Conservation (phyloP, 1,284 basidiomycete species). For the Sanguinoderma infundibulare region DNA sequence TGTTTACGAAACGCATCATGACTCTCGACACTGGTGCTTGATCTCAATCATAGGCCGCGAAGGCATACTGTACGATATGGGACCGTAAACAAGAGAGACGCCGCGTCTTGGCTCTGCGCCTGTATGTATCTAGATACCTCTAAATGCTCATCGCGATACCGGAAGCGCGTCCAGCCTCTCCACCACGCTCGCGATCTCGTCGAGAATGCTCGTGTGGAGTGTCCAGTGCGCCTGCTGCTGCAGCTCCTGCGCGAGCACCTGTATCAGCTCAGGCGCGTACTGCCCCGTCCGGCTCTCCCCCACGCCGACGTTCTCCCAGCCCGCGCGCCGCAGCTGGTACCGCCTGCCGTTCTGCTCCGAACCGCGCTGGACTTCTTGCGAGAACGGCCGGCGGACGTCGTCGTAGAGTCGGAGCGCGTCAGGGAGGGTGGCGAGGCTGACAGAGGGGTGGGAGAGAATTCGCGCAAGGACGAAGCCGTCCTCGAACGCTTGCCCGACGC, state of each 20-base stretch:
- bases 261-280: conserved; percentile 1
- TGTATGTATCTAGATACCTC: no score
- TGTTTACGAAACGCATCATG: no score
- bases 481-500: conserved; percentile 45
- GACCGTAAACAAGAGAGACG: no score
- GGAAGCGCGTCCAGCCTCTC: no score
- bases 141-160: no score
- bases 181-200: background rate
- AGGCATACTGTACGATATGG: no score
- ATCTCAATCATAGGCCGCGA: no score
- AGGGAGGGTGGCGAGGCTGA: conserved; percentile 31
- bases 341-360: conserved; percentile 5
- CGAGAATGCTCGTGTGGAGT: conserved; percentile 18
- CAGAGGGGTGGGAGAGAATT: conserved; percentile 36
- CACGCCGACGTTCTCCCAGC: conserved; percentile 2
- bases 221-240: background rate
- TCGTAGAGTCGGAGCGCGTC: conserved; percentile 40
- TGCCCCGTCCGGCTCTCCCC: conserved; percentile 9
- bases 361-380: conserved; percentile 11
- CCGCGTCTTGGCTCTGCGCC: no score
- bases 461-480: conserved; percentile 31
- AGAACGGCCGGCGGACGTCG: conserved; percentile 33
- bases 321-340: background rate
- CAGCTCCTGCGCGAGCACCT: background rate
- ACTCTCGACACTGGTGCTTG: no score